phyloP scores from a whole-genome alignment of 495 filamentous ascomycete species.

The Aspergillus egyptiacus region DNA sequence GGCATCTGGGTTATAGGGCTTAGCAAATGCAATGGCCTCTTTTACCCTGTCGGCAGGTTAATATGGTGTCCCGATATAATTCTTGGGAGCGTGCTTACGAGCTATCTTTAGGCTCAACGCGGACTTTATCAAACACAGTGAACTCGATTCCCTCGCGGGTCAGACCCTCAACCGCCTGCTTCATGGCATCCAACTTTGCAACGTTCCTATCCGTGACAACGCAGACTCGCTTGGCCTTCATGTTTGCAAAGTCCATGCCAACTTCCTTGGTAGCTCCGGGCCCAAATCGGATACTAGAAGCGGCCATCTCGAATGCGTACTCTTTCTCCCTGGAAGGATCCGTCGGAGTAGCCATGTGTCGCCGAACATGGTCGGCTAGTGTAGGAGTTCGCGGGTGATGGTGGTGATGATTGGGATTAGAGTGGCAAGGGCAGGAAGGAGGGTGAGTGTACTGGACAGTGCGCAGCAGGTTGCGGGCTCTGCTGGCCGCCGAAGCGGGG shows the following conservation, averaged over 20 bases:
- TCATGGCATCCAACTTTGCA: conserved; percentile 73
- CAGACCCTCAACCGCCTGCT: conserved; percentile 71
- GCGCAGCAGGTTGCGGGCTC: conserved; percentile 76
- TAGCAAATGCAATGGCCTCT: conserved; percentile 79
- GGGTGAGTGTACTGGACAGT: conserved; percentile 88
- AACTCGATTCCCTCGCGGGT: conserved; percentile 71
- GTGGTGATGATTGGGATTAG: conserved; percentile 70
- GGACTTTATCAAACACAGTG: conserved; percentile 69
- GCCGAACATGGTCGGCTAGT: conserved; percentile 50
- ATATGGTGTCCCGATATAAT: not conserved
- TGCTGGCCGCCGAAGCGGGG: conserved; percentile 60
- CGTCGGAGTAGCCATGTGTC: conserved; percentile 65
- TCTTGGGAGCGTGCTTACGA: conserved; percentile 42
- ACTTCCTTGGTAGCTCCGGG: conserved; percentile 92
- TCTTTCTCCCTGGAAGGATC: conserved; percentile 74
- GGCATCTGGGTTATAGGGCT: conserved; percentile 72
- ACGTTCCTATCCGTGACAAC: conserved; percentile 87
- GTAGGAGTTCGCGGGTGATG: conserved; percentile 46
- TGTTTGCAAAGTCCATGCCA: conserved; percentile 96
- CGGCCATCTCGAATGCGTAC: conserved; percentile 97
- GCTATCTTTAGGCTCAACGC: conserved; percentile 88
- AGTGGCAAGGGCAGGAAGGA: conserved; percentile 86
- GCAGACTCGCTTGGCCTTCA: conserved; percentile 78
- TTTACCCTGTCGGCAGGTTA: conserved; percentile 43
- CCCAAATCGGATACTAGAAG: conserved; percentile 88